Percentiles rank a stretch among this genome's conserved stretches.
Conservation (phyloP, 805 yeast genomes). For the Debaryomyces hansenii region DNA sequence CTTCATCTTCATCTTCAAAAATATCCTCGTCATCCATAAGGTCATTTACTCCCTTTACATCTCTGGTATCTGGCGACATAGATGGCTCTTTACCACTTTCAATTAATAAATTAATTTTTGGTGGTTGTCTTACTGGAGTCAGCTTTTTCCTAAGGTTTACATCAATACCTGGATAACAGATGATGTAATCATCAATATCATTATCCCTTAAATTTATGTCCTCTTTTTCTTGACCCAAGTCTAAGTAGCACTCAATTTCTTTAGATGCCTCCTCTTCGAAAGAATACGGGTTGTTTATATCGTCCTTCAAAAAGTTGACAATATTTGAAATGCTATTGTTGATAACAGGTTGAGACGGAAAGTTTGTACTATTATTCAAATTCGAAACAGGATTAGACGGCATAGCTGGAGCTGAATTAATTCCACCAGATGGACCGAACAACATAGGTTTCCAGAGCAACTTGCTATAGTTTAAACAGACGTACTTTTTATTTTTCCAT, state of each 20-base stretch:
- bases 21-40: constrained; percentile 18
- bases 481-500: constrained; percentile 58
- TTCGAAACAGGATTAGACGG: constrained; percentile 1
- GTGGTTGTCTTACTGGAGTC: not conserved
- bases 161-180: constrained; percentile 38
- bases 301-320: constrained; percentile 64
- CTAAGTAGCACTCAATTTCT: constrained; percentile 36
- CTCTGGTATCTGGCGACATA: not conserved
- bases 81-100: constrained; percentile 13
- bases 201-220: not conserved
- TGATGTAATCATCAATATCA: constrained; percentile 21
- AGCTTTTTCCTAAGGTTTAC: constrained; percentile 6
- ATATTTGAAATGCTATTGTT: constrained; percentile 57
- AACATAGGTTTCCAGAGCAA: constrained; percentile 81
- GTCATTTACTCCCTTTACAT: constrained; percentile 5
- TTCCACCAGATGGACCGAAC: constrained; percentile 86
- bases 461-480: constrained; percentile 48
- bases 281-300: constrained; percentile 60
- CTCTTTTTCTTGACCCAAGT: constrained; percentile 11
- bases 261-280: constrained; percentile 57
- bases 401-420: constrained; percentile 56
- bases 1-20: constrained; percentile 14
- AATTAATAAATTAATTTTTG: not conserved
- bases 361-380: constrained; percentile 1
- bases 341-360: constrained; percentile 12